Evolutionary conservation across 495 filamentous ascomycete species (phyloP).

Genomic region (Penicillium simplicissimum): DNA sequence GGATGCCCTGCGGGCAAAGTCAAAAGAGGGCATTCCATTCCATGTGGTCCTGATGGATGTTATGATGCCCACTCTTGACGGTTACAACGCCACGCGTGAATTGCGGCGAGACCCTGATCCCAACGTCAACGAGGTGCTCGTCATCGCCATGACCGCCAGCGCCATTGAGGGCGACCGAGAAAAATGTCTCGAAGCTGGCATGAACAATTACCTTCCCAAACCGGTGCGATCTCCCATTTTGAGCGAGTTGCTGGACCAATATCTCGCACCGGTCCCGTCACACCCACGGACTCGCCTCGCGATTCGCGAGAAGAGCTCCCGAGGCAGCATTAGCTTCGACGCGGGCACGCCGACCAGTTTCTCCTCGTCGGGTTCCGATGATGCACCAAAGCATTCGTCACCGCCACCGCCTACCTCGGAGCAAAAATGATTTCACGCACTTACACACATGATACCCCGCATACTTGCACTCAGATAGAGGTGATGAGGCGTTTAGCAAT

Average conservation of each 20-base stretch:
- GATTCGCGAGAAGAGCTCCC: conserved; percentile 35
- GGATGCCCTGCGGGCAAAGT: conserved; percentile 74
- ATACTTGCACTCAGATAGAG: conserved; percentile 21
- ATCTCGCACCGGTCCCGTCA: conserved; percentile 56
- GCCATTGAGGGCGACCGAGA: conserved; percentile 91
- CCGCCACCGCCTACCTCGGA: conserved; percentile 2
- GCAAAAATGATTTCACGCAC: conserved; percentile 23
- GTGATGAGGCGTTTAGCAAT: conserved; percentile 19
- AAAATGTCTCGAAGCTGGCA: conserved; percentile 87
- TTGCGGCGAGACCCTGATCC: conserved; percentile 74
- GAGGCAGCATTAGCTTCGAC: conserved; percentile 36
- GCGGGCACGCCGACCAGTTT: conserved; percentile 38
- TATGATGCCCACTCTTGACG: conserved; percentile 91
- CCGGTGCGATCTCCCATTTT: conserved; percentile 75
- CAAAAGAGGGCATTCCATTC: conserved; percentile 65
- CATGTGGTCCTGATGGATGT: conserved; percentile 90
- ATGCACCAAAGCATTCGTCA: conserved; percentile 20
- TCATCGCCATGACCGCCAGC: conserved; percentile 92
- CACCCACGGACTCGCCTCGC: conserved; percentile 42
- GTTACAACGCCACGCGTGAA: conserved; percentile 86
- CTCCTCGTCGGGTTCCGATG: conserved; percentile 40
- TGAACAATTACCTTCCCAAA: conserved; percentile 96
- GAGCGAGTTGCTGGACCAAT: conserved; percentile 72
- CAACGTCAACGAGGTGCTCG: conserved; percentile 70
- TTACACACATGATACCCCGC: conserved; percentile 29